Percentiles rank a stretch among this genome's conserved stretches.
Evolutionary conservation across 768 basidiomycete species (phyloP).

Genomic region (Leccinum obscurum): DNA sequence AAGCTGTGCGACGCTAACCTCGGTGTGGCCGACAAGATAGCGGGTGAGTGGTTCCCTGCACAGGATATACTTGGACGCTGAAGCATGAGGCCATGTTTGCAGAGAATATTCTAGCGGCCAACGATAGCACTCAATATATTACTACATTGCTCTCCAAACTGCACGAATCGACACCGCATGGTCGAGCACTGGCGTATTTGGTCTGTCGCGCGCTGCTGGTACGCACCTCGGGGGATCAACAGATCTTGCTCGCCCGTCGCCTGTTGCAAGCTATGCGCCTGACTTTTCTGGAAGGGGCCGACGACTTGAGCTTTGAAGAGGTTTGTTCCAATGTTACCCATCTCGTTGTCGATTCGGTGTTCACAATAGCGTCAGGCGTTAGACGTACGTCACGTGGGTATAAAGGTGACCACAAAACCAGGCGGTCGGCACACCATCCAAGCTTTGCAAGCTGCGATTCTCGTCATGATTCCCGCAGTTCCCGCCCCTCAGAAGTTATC

Average conservation of each 20-base stretch:
- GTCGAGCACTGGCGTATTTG: slow-evolving; percentile 59
- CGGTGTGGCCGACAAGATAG: slow-evolving; percentile 58
- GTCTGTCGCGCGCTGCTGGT: slow-evolving; percentile 61
- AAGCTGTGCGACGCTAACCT: slow-evolving; percentile 55
- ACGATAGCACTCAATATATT: slow-evolving; percentile 43
- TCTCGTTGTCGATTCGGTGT: background rate
- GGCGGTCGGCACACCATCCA: slow-evolving; percentile 53
- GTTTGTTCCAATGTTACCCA: slow-evolving; percentile 20
- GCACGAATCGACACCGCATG: slow-evolving; percentile 47
- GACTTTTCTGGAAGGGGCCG: slow-evolving; percentile 45
- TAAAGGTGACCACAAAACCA: slow-evolving; percentile 57
- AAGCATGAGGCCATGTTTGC: slow-evolving; percentile 1
- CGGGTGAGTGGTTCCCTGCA: slow-evolving; percentile 45
- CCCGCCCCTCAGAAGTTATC: slow-evolving; percentile 40
- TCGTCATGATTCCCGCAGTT: slow-evolving; percentile 52
- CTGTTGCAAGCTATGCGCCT: slow-evolving; percentile 49
- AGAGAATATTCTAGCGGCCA: slow-evolving; percentile 68
- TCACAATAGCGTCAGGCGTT: slow-evolving; percentile 40
- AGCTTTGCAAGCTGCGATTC: slow-evolving; percentile 58
- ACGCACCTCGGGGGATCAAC: slow-evolving; percentile 56
- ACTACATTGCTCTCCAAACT: slow-evolving; percentile 53
- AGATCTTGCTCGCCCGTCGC: slow-evolving; percentile 52
- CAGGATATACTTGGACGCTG: background rate
- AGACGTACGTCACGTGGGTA: slow-evolving; percentile 45
- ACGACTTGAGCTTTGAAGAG: slow-evolving; percentile 33